Evolutionary conservation across 2,329 filamentous ascomycete species (phyloP).

Genomic region (Penicillium sp.): DNA sequence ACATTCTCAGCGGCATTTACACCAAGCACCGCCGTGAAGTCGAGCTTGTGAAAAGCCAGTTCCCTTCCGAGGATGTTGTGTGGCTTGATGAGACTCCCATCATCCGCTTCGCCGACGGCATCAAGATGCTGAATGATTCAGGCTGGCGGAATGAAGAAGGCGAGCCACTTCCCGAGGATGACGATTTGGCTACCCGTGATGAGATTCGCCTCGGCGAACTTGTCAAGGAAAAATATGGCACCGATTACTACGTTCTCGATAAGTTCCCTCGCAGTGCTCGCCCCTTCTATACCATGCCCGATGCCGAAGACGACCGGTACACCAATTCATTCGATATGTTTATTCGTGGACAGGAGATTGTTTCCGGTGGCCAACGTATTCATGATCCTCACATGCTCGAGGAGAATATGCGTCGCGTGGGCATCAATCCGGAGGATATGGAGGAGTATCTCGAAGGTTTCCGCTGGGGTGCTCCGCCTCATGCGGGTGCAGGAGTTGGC

Average conservation of each 20-base stretch:
- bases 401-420: constrained; percentile 69
- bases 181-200: constrained; percentile 79
- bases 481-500: constrained; percentile 85
- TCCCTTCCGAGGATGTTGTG: constrained; percentile 79
- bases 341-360: constrained; percentile 85
- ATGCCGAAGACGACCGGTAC: constrained; percentile 64
- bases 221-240: constrained; percentile 79
- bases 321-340: constrained; percentile 97
- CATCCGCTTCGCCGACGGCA: constrained; percentile 72
- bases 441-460: constrained; percentile 87
- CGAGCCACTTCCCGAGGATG: constrained; percentile 63
- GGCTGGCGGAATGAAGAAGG: constrained; percentile 76
- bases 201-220: constrained; percentile 82
- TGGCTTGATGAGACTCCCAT: constrained; percentile 83
- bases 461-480: constrained; percentile 80
- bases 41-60: constrained; percentile 74
- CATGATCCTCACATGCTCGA: constrained; percentile 72
- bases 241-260: constrained; percentile 91
- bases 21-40: constrained; percentile 67
- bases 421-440: constrained; percentile 77
- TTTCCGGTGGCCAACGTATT: constrained; percentile 89
- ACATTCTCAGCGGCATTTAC: constrained; percentile 70
- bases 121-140: constrained; percentile 74
- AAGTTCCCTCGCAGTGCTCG: constrained; percentile 82
- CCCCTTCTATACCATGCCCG: constrained; percentile 88